A percentile compares a stretch with the other conserved stretches of the same genome.
phyloP scores from a whole-genome alignment of 2,329 filamentous ascomycete species.

The Fusarium floridanum region DNA sequence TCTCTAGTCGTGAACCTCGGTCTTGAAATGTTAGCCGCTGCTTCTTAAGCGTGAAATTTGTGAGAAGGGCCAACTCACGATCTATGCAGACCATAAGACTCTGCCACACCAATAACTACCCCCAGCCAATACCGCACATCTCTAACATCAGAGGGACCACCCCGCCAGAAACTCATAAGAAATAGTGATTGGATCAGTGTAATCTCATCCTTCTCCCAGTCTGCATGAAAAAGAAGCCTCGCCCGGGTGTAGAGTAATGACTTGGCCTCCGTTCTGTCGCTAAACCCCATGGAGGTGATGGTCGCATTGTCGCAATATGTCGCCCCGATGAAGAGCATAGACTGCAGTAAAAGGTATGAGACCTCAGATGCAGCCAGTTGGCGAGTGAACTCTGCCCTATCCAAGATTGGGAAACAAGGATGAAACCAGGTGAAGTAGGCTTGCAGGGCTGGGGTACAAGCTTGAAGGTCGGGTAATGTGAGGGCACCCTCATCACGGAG shows the following conservation, averaged over 20 bases:
- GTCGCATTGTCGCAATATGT: conserved; percentile 64
- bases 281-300: conserved; percentile 60
- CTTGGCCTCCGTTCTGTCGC: conserved; percentile 63
- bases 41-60: background rate
- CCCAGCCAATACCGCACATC: conserved; percentile 65
- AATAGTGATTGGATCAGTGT: conserved; percentile 65
- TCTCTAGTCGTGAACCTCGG: conserved; percentile 47
- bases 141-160: conserved; percentile 61
- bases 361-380: conserved; percentile 56
- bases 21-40: background rate
- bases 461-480: conserved; percentile 58
- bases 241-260: conserved; percentile 63
- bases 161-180: conserved; percentile 68
- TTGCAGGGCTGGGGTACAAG: conserved; percentile 58
- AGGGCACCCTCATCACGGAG: conserved; percentile 61
- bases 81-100: conserved; percentile 62
- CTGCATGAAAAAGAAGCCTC: conserved; percentile 65
- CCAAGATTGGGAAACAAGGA: conserved; percentile 67
- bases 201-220: conserved; percentile 64
- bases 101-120: conserved; percentile 63
- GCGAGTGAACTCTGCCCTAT: conserved; percentile 58
- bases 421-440: conserved; percentile 71
- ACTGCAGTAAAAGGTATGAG: conserved; percentile 64
- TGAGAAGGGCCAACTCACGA: conserved; percentile 40
- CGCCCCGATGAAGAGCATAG: conserved; percentile 67